Evolutionary conservation across 2,329 filamentous ascomycete species (phyloP).

Genomic region (Epichloe sylvatica): DNA sequence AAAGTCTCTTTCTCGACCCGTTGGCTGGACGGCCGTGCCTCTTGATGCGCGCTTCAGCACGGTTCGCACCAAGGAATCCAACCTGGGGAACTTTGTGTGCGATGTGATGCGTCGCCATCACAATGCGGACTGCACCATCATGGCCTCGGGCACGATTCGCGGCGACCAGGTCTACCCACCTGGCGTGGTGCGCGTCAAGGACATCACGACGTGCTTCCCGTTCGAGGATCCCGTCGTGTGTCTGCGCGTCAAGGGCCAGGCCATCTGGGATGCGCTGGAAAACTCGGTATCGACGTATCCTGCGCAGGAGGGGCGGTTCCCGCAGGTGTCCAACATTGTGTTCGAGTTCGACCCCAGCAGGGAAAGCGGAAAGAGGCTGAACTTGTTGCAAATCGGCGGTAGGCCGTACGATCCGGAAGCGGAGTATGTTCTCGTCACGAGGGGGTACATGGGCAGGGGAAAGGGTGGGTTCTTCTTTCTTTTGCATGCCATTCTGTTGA

Average conservation of each 20-base stretch:
- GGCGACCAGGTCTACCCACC: slow-evolving; percentile 82
- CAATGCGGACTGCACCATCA: slow-evolving; percentile 64
- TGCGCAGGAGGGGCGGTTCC: slow-evolving; percentile 69
- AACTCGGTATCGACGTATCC: slow-evolving; percentile 72
- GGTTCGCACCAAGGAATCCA: slow-evolving; percentile 63
- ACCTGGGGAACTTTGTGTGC: slow-evolving; percentile 81
- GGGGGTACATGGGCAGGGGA: slow-evolving; percentile 79
- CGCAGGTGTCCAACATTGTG: slow-evolving; percentile 72
- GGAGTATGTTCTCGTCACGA: slow-evolving; percentile 60
- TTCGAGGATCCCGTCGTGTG: slow-evolving; percentile 85
- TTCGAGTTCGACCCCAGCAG: slow-evolving; percentile 57
- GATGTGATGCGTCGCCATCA: slow-evolving; percentile 84
- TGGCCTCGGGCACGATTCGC: slow-evolving; percentile 74
- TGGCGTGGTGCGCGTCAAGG: slow-evolving; percentile 61
- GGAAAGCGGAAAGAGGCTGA: slow-evolving; percentile 47
- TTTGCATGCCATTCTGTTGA: not conserved
- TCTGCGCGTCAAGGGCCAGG: slow-evolving; percentile 54
- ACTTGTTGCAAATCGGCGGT: slow-evolving; percentile 46
- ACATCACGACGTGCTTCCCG: slow-evolving; percentile 80
- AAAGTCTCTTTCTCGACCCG: slow-evolving; percentile 63
- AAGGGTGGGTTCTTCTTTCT: slow-evolving; percentile 33
- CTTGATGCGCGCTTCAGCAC: slow-evolving; percentile 80
- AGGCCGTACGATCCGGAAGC: slow-evolving; percentile 46
- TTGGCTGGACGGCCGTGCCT: slow-evolving; percentile 70
- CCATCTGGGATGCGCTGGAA: slow-evolving; percentile 67